Evolutionary conservation across 164 flowering plant species (phyloP).

Genomic region (Annona squamosa): DNA sequence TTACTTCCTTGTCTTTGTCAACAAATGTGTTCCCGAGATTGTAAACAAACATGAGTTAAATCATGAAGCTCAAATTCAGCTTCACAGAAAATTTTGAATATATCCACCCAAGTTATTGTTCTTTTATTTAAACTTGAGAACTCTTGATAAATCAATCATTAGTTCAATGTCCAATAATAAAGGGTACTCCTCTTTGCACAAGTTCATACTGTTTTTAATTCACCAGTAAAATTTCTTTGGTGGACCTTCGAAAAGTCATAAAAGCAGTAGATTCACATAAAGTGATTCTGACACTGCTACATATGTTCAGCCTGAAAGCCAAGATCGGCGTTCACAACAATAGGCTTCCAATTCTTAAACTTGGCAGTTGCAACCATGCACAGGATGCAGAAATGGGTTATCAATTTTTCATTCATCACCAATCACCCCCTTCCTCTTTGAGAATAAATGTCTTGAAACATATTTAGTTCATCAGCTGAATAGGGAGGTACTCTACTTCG

Average conservation of each 20-base stretch:
- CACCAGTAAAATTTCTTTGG: not conserved
- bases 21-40: not conserved
- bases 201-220: not conserved
- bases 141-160: not conserved
- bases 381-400: not conserved
- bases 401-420: not conserved
- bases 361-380: not conserved
- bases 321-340: not conserved
- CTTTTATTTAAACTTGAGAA: not conserved
- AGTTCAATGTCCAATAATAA: not conserved
- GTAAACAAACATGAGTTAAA: not conserved
- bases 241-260: not conserved
- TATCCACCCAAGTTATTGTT: not conserved
- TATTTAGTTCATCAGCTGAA: slow-evolving; percentile 25
- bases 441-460: slow-evolving; percentile 26
- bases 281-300: not conserved
- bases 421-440: slow-evolving; percentile 2
- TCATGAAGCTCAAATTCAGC: not conserved
- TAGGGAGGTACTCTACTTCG: slow-evolving; percentile 47
- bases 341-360: not conserved
- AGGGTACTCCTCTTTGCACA: not conserved
- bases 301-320: not conserved
- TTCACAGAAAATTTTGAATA: not conserved
- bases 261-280: not conserved
- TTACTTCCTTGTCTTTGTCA: not conserved